Base-by-base conservation (phyloP, 1,284 basidiomycete species). In the Phellinidium pouzarii region DNA sequence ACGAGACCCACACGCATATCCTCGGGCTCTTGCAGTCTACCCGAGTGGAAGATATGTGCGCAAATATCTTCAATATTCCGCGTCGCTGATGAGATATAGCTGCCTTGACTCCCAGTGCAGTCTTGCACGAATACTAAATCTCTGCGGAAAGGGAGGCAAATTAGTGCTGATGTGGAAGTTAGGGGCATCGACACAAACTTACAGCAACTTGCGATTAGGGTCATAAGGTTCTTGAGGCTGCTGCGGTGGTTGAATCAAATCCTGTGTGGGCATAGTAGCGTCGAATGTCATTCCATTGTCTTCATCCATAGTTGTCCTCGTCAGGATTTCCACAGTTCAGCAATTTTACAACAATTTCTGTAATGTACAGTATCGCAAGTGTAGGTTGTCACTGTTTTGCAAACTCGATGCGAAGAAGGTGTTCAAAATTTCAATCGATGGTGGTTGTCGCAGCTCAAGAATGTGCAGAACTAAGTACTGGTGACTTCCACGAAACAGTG, bases 31-130 rank as follows among this genome's bases (percentile, higher is more conserved):
- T 88, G 84, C 20, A 99, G 80, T 63, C 89, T 90, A 47, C 95
- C 94, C 25, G 94, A 96, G 69, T 93, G 87, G 68, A 94, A 89
- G 63, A 99, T 99, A 71, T 92, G 87, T 54, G 90, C 90, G 68
- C 93, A 96, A 64, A 99, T 99, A 65, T 89, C 81, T 64, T 95
- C 91, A 71, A 99, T 97, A 71, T 99, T 98, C 73, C 90, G 91
- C 5, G 94, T 95, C n/a, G 94, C 94, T 48, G 90, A 88, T 12
- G 84, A 78, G 58, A 88, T 90, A 68, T 90, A 90, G 64, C 81
- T 84, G 38, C 88, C 87, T 63, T 91, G 87, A 62, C 84, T 87
- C 12, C 92, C 92, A 2, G 92, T 95, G 67, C 91, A 94, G 69
- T 95, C 92, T 66, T 94, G 89, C 23, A 95, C 82, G 71, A 82